Conservation (phyloP, 257 asterid genomes). For the Solanum virginianum region DNA sequence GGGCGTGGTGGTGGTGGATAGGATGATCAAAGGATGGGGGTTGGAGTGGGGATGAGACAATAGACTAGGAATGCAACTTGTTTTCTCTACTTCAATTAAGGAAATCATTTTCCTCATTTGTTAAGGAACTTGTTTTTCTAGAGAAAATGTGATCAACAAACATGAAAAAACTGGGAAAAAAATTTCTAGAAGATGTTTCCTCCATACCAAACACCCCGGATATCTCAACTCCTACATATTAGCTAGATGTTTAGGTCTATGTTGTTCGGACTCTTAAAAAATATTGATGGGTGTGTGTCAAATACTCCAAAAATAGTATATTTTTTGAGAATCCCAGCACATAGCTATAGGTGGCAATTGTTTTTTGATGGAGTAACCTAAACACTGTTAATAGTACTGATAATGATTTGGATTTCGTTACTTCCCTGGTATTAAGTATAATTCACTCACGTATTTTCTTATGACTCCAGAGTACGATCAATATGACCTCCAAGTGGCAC, state of each 20-base stretch:
- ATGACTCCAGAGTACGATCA: too few relatives aligned
- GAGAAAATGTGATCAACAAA: neutral
- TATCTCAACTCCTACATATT: neutral
- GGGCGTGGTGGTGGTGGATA: neutral
- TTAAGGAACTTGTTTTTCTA: neutral
- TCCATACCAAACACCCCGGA: neutral
- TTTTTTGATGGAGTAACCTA: neutral
- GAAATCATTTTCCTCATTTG: neutral
- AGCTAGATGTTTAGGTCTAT: neutral
- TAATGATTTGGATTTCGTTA: neutral
- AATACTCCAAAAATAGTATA: too few relatives aligned
- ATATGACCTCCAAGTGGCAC: too few relatives aligned
- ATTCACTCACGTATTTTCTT: neutral
- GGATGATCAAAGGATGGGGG: neutral
- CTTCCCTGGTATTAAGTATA: neutral
- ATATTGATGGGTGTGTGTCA: too few relatives aligned
- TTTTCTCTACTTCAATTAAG: neutral
- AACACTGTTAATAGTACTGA: neutral
- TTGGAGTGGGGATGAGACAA: neutral
- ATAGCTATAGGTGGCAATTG: neutral
- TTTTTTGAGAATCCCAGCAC: too few relatives aligned
- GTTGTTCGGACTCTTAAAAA: too few relatives aligned
- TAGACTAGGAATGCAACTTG: neutral
- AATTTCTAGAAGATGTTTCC: neutral
- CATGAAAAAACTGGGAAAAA: neutral